These are phyloP conservation scores for Macrotyloma uniflorum DNA, from an alignment of 306 rosid genomes.

Conservation along the genomic window DNA sequence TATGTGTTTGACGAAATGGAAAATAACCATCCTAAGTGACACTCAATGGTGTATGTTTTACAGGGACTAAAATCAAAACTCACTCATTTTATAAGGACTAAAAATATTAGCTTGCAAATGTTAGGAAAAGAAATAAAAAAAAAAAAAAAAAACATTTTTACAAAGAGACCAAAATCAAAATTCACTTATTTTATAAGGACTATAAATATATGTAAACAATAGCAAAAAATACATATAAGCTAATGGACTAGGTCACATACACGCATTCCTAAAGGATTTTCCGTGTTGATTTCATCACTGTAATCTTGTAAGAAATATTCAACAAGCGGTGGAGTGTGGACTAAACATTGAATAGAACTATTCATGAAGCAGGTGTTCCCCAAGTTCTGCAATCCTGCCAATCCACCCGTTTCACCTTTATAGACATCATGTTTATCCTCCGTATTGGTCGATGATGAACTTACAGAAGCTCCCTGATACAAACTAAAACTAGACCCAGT, in stretches of 20 bases:
- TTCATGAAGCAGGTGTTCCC: slow-evolving; percentile 99
- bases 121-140: too few species aligned
- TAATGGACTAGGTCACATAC: slow-evolving; percentile 57
- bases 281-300: slow-evolving; percentile 82
- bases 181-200: too few species aligned
- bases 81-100: too few species aligned
- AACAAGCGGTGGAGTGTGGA: slow-evolving; percentile 87
- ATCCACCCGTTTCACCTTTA: slow-evolving; percentile 78
- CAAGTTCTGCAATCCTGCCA: slow-evolving; percentile 97
- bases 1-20: too few species aligned
- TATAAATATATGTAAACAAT: background rate
- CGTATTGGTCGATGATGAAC: slow-evolving; percentile 60
- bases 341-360: slow-evolving; percentile 92
- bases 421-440: slow-evolving; percentile 62
- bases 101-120: too few species aligned
- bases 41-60: too few species aligned
- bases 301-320: slow-evolving; percentile 94
- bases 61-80: too few species aligned
- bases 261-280: slow-evolving; percentile 96
- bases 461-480: slow-evolving; percentile 61
- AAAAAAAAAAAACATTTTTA: too few species aligned
- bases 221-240: background rate
- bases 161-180: too few species aligned
- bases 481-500: slow-evolving; percentile 59
- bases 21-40: too few species aligned